A percentile compares a stretch with the other conserved stretches of the same genome.
Conservation (phyloP, 2,329 filamentous ascomycete species). For the Ceratocystis albifundus region DNA sequence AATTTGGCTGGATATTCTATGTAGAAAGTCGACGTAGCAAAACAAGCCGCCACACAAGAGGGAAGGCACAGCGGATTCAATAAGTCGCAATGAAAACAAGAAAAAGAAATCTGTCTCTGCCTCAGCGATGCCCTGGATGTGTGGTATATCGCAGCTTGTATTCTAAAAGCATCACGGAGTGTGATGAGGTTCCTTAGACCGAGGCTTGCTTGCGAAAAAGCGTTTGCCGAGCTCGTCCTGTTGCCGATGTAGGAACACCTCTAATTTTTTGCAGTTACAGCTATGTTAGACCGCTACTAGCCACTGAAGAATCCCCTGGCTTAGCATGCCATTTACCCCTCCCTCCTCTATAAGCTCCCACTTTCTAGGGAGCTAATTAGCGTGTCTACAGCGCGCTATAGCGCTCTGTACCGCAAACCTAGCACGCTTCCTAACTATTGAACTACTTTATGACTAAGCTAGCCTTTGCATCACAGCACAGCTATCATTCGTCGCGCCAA, state of each 20-base stretch:
- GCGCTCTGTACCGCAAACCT: not conserved
- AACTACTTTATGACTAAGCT: constrained; percentile 1
- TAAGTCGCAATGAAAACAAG: not conserved
- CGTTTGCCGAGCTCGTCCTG: constrained; percentile 9
- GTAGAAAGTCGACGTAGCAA: not conserved
- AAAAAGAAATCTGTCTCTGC: not conserved
- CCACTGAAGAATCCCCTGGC: constrained; percentile 8
- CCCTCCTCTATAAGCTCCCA: not conserved
- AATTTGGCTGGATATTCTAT: not conserved
- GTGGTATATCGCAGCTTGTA: not conserved
- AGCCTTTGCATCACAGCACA: not conserved
- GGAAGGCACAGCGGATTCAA: no score
- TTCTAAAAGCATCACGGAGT: not conserved
- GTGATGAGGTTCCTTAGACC: constrained; percentile 4
- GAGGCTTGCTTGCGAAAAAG: constrained; percentile 19
- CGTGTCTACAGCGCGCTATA: not conserved
- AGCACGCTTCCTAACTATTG: no score
- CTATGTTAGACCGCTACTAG: constrained; percentile 22
- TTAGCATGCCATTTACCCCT: not conserved
- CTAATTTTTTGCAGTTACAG: not conserved
- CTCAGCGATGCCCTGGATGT: not conserved
- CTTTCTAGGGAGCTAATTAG: not conserved
- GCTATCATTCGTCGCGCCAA: constrained; percentile 11
- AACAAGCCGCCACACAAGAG: not conserved
- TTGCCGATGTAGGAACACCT: constrained; percentile 19